These are phyloP conservation scores for Euclidium syriacum DNA, from an alignment of 345 rosid genomes.

Conservation along the genomic window DNA sequence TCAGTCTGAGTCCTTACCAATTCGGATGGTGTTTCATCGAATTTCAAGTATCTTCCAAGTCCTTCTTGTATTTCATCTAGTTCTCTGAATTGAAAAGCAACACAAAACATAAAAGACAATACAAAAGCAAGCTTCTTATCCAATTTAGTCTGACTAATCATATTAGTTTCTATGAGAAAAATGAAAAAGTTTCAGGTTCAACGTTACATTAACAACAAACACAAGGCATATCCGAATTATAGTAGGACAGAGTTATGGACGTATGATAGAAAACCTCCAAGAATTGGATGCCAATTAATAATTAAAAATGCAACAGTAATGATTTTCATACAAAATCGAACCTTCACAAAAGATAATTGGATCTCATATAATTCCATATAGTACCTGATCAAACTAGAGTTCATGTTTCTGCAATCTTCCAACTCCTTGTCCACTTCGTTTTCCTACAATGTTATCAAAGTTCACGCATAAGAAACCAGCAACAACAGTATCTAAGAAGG, in stretches of 20 bases:
- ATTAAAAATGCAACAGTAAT: slow-evolving; percentile 16
- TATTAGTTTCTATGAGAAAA: background rate
- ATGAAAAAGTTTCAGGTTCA: slow-evolving; percentile 1
- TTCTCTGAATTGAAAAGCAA: slow-evolving; percentile 49
- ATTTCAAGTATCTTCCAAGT: slow-evolving; percentile 39
- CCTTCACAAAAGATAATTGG: slow-evolving; percentile 2
- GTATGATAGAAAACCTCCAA: background rate
- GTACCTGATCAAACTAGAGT: slow-evolving; percentile 65
- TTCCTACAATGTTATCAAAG: slow-evolving; percentile 40
- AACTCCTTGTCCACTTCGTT: slow-evolving; percentile 47
- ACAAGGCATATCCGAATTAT: slow-evolving; percentile 10
- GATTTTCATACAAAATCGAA: background rate
- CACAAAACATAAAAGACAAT: slow-evolving; percentile 10
- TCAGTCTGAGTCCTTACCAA: slow-evolving; percentile 46
- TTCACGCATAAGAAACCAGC: slow-evolving; percentile 21
- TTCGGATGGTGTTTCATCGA: slow-evolving; percentile 36
- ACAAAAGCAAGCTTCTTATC: slow-evolving; percentile 8
- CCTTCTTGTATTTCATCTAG: slow-evolving; percentile 54
- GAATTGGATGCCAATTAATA: background rate
- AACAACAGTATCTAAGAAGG: slow-evolving; percentile 8
- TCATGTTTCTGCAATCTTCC: slow-evolving; percentile 59
- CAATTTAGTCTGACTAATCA: background rate
- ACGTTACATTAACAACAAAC: background rate
- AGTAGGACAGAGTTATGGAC: background rate
- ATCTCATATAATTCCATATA: background rate